Evolutionary conservation across 768 basidiomycete genomes (phyloP), one percentile per base, ranked within the genome.

Genomic region (Cystobasidium onofrii): DNA sequence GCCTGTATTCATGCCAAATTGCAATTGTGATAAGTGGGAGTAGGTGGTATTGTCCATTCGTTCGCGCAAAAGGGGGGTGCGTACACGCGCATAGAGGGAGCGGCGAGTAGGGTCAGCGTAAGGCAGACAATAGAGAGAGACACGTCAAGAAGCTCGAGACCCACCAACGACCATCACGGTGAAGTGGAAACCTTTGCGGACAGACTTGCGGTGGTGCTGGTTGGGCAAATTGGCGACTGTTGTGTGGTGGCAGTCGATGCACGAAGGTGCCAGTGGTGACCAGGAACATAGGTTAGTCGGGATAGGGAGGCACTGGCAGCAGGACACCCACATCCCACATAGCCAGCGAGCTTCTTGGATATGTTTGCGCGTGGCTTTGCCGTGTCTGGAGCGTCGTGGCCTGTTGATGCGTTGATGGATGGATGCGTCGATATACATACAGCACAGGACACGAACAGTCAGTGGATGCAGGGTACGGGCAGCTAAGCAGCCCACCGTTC

Each of bases 141-240:
- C 13, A 29, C 13, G 46, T 31, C 43, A 39, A 34, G 34, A 33
- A 29, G 12, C 44, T 34, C 66, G 18, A 18, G 39, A 88, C 92
- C 80, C 78, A 95, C 95, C 95, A 81, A 99, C 95, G 76, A 99
- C 95, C 96, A 99, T 98, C 77, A 88, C 86, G 69, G 93, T 95
- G 84, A 99, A 99, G 82, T 98, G 92, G 86, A 98, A 99, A 55
- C 96, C 95, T 83, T 93, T 97, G 84, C 92, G 86, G 61, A 96
- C 90, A 79, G 92, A 95, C 85, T 96, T 92, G 83, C 96, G 89
- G 84, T 99, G 96, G 55, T 98, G 95, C 83, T 99, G 96, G 86
- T 99, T 98, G 63, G 96, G 96, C 64, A 99, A 86, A 82, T 96
- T 98, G 81, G 94, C 92, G 81, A 99, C 78, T 79, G 72, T n/a